Conservation (phyloP, 1,284 basidiomycete species). For the Tremellales sp. region DNA sequence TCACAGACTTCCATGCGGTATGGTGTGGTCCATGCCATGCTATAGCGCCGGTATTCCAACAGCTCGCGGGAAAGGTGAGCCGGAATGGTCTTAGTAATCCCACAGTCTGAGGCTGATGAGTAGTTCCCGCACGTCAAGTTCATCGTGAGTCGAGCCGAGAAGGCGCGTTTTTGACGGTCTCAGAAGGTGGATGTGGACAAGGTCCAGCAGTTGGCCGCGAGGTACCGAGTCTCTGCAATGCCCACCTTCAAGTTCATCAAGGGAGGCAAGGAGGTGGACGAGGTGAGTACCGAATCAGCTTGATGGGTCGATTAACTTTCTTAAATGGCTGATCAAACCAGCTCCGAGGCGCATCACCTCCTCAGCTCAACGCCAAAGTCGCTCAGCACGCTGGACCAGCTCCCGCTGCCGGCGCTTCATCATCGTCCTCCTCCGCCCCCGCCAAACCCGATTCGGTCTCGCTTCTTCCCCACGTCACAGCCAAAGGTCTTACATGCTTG, state of each 20-base stretch:
- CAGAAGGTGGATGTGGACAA: conserved; percentile 52
- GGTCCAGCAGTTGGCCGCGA: conserved; percentile 42
- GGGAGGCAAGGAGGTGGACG: conserved; percentile 43
- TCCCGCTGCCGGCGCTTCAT: conserved; percentile 12
- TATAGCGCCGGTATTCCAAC: conserved; percentile 43
- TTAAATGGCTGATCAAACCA: conserved; percentile 15
- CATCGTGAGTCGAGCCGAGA: conserved; percentile 22
- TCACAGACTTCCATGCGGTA: conserved; percentile 42
- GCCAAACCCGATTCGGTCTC: conserved; percentile 22
- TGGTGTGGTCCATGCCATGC: conserved; percentile 47
- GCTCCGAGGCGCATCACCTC: conserved; percentile 44
- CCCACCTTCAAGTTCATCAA: conserved; percentile 54
- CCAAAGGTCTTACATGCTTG: conserved; percentile 59
- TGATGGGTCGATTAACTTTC: background rate
- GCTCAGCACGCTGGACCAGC: conserved; percentile 41
- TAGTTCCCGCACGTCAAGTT: conserved; percentile 42
- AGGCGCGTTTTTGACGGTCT: background rate
- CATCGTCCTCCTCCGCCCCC: conserved; percentile 4
- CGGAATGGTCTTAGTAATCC: too few relatives aligned
- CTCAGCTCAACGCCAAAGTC: conserved; percentile 39
- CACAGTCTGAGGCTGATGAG: conserved; percentile 6
- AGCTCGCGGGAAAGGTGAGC: conserved; percentile 37
- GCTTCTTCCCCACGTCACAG: conserved; percentile 37
- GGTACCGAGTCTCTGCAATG: conserved; percentile 50
- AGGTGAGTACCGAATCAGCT: conserved; percentile 25